Conservation (phyloP, 75 land plant species). For the Sequoiadendron giganteum region DNA sequence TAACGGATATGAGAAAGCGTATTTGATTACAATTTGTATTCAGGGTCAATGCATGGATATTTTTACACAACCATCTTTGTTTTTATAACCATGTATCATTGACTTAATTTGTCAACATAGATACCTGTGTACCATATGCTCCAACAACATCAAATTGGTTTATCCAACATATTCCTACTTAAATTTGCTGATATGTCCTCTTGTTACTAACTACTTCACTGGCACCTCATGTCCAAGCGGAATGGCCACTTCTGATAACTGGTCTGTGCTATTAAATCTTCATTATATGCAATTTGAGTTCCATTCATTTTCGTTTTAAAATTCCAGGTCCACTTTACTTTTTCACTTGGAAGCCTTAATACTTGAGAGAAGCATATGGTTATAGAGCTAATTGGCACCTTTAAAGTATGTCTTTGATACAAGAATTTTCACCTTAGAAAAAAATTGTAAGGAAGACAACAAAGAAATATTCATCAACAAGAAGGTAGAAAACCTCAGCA, state of each 20-base stretch:
- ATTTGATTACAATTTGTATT: not conserved
- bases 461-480: not conserved
- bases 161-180: not conserved
- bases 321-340: not conserved
- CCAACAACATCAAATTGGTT: not conserved
- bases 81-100: not conserved
- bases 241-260: not conserved
- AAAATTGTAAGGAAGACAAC: not conserved
- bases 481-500: not conserved
- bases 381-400: not conserved
- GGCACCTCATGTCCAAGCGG: not conserved
- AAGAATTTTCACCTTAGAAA: not conserved
- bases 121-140: not conserved
- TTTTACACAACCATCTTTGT: not conserved
- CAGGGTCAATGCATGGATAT: not conserved
- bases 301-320: not conserved
- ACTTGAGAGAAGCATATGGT: not conserved
- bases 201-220: not conserved
- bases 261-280: not conserved
- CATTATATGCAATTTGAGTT: not conserved
- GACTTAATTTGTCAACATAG: not conserved
- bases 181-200: not conserved
- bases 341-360: not conserved
- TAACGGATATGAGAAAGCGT: not conserved
- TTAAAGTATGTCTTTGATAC: not conserved